Evolutionary conservation across 2,329 filamentous ascomycete species (phyloP).

Genomic region (Fusarium falciforme): DNA sequence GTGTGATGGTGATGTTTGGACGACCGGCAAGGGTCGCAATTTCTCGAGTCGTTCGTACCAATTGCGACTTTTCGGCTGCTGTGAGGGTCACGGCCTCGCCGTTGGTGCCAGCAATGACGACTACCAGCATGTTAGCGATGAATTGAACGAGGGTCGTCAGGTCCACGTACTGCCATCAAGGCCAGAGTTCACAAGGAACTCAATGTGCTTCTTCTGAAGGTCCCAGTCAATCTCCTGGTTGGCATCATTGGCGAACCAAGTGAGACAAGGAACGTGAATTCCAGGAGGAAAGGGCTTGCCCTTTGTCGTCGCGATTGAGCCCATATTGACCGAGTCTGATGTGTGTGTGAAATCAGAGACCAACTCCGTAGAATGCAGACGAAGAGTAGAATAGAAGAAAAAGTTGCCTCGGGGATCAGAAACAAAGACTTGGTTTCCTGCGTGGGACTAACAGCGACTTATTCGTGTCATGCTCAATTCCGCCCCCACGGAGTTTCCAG

Average conservation of each 20-base stretch:
- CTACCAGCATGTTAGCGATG: conserved; percentile 37
- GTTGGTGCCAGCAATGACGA: conserved; percentile 79
- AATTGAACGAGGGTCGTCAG: rapidly evolving
- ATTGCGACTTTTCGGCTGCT: conserved; percentile 69
- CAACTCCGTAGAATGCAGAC: not conserved
- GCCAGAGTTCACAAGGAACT: conserved; percentile 64
- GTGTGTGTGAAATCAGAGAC: not conserved
- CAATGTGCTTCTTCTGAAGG: conserved; percentile 62
- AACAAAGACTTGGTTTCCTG: not conserved
- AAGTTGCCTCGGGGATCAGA: not conserved
- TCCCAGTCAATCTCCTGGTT: conserved; percentile 67
- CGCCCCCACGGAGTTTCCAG: conserved; percentile 23
- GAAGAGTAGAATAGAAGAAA: not conserved
- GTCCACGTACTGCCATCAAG: conserved; percentile 58
- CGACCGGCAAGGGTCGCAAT: conserved; percentile 68
- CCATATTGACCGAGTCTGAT: conserved; percentile 34
- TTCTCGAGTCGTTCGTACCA: conserved; percentile 71
- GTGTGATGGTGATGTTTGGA: conserved; percentile 69
- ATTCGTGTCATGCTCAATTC: conserved; percentile 10
- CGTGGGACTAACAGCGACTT: conserved; percentile 20
- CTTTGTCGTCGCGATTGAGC: conserved; percentile 43
- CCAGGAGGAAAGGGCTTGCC: conserved; percentile 57
- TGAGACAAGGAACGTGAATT: conserved; percentile 68
- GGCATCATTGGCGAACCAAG: conserved; percentile 62
- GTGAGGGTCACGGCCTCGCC: conserved; percentile 79